Evolutionary conservation across 305 asterid genomes (phyloP), one percentile per base, ranked within the genome.

Genomic region (Fraxinus baroniana): DNA sequence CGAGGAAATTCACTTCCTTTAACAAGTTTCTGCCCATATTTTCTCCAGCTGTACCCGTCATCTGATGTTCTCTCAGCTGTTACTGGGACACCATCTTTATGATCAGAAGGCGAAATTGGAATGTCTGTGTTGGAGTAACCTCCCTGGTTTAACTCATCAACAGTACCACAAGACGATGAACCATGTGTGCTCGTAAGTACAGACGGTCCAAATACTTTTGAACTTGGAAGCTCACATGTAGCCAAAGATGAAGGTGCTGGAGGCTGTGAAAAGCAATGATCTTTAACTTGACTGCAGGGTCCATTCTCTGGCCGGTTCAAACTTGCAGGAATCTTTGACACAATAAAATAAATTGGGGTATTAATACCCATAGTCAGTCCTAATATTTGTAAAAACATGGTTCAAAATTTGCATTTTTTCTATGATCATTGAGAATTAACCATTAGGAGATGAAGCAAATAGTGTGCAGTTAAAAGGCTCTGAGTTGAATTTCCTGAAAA

Each of bases 1-100:
- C 99, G 87, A 4, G 99, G 99, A 86, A 93, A 93, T 84, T 95
- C 99, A 86, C 98, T 95, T 88, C 98, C 99, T 91, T 94, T 95
- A 13, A 95, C 99, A 86, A 94, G 94, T 87, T 95, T 95, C 92
- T 95, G 99, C 79, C 99, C 99, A 87, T 95, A 95, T 91, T 95
- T 95, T 83, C 98, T 90, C 99, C 98, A 95, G 89, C 93, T 95
- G 90, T 90, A 95, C 77, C 96, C 97, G 88, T 95, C 99, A 30
- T 95, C 97, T n/a, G 98, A 90, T 83, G 98, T 92, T 90, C 92
- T 93, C n/a, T 95, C 99, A 86, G 90, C 87, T 64, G 91, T 76
- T 81, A 88, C 87, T 35, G 92, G 79, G 75, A 78, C 79, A 55
- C 84, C 77, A 81, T 94, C 98, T 89, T 90, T 92, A 72, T 84